Conservation (phyloP, 768 basidiomycete genomes). For the Collybia sordida region DNA sequence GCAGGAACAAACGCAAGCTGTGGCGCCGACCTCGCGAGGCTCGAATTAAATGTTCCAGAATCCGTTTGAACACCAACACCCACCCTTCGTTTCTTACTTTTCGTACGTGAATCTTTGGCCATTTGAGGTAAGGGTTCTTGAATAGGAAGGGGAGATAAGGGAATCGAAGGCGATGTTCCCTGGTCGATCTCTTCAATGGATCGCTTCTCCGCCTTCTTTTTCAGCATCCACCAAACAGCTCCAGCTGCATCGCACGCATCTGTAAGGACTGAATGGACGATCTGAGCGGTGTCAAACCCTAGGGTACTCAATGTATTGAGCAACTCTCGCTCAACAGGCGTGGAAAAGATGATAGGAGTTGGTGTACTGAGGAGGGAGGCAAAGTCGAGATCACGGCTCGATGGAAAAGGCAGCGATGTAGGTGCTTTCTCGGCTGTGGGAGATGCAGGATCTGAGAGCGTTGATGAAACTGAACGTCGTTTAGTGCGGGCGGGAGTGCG, state of each 20-base stretch:
- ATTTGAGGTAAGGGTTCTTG: conserved; percentile 12
- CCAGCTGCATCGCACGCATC: conserved; percentile 93
- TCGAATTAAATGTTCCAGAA: conserved; percentile 18
- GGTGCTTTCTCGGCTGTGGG: conserved; percentile 46
- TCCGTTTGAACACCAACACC: conserved; percentile 50
- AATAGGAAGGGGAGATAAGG: conserved; percentile 3
- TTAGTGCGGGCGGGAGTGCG: conserved; percentile 96
- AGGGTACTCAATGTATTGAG: conserved; percentile 71
- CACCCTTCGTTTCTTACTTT: conserved; percentile 26
- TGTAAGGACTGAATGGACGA: conserved; percentile 88
- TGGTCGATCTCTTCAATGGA: conserved; percentile 32
- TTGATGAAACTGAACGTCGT: conserved; percentile 91
- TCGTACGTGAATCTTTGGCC: conserved; percentile 14
- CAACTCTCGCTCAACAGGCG: conserved; percentile 75
- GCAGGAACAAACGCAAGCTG: conserved; percentile 75
- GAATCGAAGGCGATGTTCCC: conserved; percentile 5
- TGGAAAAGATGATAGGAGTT: conserved; percentile 85
- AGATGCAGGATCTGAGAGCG: conserved; percentile 63
- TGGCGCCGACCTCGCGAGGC: conserved; percentile 44
- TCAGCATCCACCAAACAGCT: conserved; percentile 96
- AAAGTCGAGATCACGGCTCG: conserved; percentile 56
- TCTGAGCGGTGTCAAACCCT: conserved; percentile 93
- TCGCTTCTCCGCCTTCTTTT: conserved; percentile 70
- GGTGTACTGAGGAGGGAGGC: conserved; percentile 60
- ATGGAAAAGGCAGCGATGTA: conserved; percentile 34